phyloP scores from a whole-genome alignment of 257 asterid species.

The Gentiana macrophylla region DNA sequence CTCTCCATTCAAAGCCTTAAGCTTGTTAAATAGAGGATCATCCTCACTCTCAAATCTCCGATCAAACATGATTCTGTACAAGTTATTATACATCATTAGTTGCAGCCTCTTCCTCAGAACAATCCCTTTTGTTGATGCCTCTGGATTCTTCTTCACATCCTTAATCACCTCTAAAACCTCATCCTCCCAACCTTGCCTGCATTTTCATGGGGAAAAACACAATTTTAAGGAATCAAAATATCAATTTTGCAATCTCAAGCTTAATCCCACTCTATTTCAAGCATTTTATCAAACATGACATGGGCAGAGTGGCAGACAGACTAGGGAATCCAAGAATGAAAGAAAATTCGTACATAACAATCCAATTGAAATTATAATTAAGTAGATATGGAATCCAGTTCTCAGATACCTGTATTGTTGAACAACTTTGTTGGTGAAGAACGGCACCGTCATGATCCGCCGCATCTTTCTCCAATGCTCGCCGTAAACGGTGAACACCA shows the following conservation, averaged over 20 bases:
- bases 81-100: slow-evolving; percentile 87
- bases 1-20: slow-evolving; percentile 85
- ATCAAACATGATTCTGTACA: slow-evolving; percentile 89
- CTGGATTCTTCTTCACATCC: slow-evolving; percentile 70
- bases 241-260: too few relatives aligned
- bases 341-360: too few relatives aligned
- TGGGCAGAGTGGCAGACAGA: too few relatives aligned
- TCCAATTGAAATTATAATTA: too few relatives aligned
- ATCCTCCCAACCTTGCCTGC: slow-evolving; percentile 57
- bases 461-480: slow-evolving; percentile 99
- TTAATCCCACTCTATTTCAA: too few relatives aligned
- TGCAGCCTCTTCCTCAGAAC: slow-evolving; percentile 68
- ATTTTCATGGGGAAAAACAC: too few relatives aligned
- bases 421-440: slow-evolving; percentile 83
- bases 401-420: slow-evolving; percentile 39
- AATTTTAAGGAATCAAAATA: too few relatives aligned
- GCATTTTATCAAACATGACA: too few relatives aligned
- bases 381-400: too few relatives aligned
- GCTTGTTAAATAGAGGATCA: slow-evolving; percentile 61
- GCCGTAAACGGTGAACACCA: slow-evolving; percentile 93
- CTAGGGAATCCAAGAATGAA: too few relatives aligned
- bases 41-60: slow-evolving; percentile 75
- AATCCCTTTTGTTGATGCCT: slow-evolving; percentile 64
- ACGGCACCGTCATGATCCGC: slow-evolving; percentile 88
- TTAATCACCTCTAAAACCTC: slow-evolving; percentile 70